Base-by-base conservation (phyloP, 2,329 filamentous ascomycete species). In the Emericellopsis atlantica region DNA sequence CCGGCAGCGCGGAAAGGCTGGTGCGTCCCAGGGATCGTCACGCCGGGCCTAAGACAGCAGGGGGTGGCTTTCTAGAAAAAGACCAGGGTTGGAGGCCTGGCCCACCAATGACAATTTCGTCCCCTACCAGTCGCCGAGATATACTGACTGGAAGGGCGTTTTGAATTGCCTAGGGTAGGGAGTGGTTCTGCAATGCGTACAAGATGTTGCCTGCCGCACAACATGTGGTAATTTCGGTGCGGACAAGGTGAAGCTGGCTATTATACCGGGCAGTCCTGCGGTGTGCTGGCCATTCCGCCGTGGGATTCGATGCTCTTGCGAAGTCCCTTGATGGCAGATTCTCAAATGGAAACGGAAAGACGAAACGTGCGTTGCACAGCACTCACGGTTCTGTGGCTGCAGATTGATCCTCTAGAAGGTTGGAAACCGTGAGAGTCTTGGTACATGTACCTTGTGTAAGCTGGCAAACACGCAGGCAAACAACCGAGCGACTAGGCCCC, bases 61-160 rank as follows among this genome's bases (percentile, higher is more conserved):
- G 39, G 42, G 32, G 40, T 44, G 40, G 40, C 31, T 40, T 48
- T 46, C 46, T 44, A 44, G 45, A 47, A 45, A 38, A 43, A 31
- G 36, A 39, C 40, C 36, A 40, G 42, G 38, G 18, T 37, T 22
- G 31, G 35, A 40, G 8, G 18, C 15, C 40, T 16, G 11, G 21
- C 37, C 21, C 26, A 11, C 36, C 40, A 46, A 37, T 37, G 40
- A 33, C 36, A 32, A 16, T 16, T 10, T 15, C 6, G 29, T 15
- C 9, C 11, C n/a, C 26, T 4, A 4, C 15, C 23, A 14, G 26
- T 33, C 23, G 24, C 26, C 37, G 24, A 18, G 37, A 29, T 26
- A 21, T 15, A 24, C 6, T 5, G 10, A 29, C 14, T n/a, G 18
- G 26, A 26, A 40, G 37, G 37, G 26, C 29, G 37, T 14, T 40